Evolutionary conservation across 768 basidiomycete genomes (phyloP).

Genomic region (Mycena chlorophos): DNA sequence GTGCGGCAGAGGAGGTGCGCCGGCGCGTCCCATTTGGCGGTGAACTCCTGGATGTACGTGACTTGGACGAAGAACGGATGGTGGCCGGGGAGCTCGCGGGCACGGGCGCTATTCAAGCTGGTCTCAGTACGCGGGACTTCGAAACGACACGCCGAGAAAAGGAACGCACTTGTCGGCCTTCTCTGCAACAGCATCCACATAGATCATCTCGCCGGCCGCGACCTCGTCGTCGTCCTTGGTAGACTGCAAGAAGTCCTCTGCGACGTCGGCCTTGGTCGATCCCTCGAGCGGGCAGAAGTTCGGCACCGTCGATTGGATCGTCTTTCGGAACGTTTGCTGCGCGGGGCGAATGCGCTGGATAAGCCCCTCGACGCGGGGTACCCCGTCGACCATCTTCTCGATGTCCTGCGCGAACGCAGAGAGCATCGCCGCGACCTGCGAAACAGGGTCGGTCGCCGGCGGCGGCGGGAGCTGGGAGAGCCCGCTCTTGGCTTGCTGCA

Average conservation of each 20-base stretch:
- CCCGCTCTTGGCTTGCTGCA: slow-evolving; percentile 36
- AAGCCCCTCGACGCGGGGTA: slow-evolving; percentile 50
- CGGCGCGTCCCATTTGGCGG: slow-evolving; percentile 51
- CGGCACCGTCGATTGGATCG: slow-evolving; percentile 55
- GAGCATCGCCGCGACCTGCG: slow-evolving; percentile 52
- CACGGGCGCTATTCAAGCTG: slow-evolving; percentile 60
- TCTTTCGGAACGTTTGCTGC: slow-evolving; percentile 45
- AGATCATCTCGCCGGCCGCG: slow-evolving; percentile 18
- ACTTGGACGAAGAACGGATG: slow-evolving; percentile 65
- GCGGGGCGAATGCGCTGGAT: slow-evolving; percentile 54
- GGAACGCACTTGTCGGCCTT: slow-evolving; percentile 24
- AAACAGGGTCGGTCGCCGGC: slow-evolving; percentile 54
- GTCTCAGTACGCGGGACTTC: not conserved
- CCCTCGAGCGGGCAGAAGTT: slow-evolving; percentile 51
- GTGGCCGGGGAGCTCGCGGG: slow-evolving; percentile 68
- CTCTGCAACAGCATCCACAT: slow-evolving; percentile 28
- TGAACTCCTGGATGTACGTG: slow-evolving; percentile 46
- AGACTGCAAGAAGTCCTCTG: not conserved
- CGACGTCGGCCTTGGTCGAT: not conserved
- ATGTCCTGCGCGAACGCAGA: slow-evolving; percentile 48
- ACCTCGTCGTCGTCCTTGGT: slow-evolving; percentile 24
- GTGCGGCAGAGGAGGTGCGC: slow-evolving; percentile 44
- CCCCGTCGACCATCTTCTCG: slow-evolving; percentile 47
- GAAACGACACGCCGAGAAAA: not conserved
- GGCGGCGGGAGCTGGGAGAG: slow-evolving; percentile 42